Base-by-base conservation (phyloP, 2,329 filamentous ascomycete species). In the Triangularia setosa region DNA sequence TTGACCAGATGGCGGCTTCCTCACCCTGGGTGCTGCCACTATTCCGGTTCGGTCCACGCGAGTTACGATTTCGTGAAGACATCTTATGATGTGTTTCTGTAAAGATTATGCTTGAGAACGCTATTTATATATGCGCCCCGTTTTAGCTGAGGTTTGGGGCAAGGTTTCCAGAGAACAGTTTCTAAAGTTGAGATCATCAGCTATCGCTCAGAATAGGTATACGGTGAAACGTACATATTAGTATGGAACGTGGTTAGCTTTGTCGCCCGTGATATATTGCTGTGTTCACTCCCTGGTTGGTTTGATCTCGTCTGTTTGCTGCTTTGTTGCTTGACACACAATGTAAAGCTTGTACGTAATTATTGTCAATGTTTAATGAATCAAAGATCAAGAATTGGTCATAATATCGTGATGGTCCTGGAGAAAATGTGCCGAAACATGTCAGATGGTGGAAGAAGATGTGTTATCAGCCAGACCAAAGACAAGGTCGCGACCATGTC, bases 1-100 rank as follows among this genome's bases (percentile, higher is more conserved):
- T 74, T 59, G 77, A 74, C 79, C 79, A 81, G 11, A 79, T 69
- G 52, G 72, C 70, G 7, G 78, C 71, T 63, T 81, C 79, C 64
- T 81, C 79, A 44, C 79, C 79, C 64, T 79, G 77, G 1, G 69
- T 71, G 64, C 74, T 74, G 44, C 75, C 76, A 60, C 74, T 78
- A 59, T 79, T 79, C 56, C 79, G 76, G 61, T 71, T 73, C 18
- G 74, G 74, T 9, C 73, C 73, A 11, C 74, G 72, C 11, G 71
- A 57, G 30, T 72, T 73, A 28, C 74, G 71, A 54, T 72, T 75
- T 23, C 75, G 69, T 3, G 70, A 68, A 2, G 70, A 71, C 71
- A 73, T 73, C 58, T 18, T 52, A 21, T 21, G 16, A 18, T 24
- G 25, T 24, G 25, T n/a, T 62, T n/a, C 48, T 58, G 16, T 40